These are phyloP conservation scores for Erysimum cheiranthoides DNA, from an alignment of 345 rosid species.

Conservation along the genomic window DNA sequence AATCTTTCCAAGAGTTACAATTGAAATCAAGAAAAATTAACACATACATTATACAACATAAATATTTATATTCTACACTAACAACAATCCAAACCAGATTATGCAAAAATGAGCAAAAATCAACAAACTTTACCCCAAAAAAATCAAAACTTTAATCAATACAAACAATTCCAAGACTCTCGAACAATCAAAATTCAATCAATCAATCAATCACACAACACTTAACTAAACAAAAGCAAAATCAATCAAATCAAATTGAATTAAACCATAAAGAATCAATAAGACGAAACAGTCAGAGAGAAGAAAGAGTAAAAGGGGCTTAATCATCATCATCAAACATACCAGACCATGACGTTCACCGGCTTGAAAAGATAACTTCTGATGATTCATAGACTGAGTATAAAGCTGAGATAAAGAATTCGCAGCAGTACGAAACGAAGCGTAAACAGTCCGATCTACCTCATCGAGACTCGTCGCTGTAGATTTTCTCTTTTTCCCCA, in stretches of 20 bases:
- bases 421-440: conserved; percentile 88
- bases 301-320: conserved; percentile 11
- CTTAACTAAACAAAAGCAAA: not conserved
- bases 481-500: conserved; percentile 96
- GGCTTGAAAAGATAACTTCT: conserved; percentile 72
- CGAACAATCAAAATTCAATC: too few species aligned
- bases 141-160: not conserved
- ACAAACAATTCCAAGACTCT: not conserved
- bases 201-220: too few species aligned
- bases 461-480: conserved; percentile 86
- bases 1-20: not conserved
- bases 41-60: not conserved
- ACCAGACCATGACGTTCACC: conserved; percentile 81
- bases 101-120: not conserved
- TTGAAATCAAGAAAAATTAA: not conserved
- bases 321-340: not conserved
- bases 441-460: conserved; percentile 95
- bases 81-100: not conserved
- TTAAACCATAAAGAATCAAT: conserved; percentile 1
- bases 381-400: conserved; percentile 80
- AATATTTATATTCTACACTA: too few species aligned
- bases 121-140: not conserved
- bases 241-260: conserved; percentile 12
- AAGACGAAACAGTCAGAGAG: not conserved
- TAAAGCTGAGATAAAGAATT: conserved; percentile 91